Evolutionary conservation across 495 filamentous ascomycete species (phyloP).

Genomic region (Monascus purpureus): DNA sequence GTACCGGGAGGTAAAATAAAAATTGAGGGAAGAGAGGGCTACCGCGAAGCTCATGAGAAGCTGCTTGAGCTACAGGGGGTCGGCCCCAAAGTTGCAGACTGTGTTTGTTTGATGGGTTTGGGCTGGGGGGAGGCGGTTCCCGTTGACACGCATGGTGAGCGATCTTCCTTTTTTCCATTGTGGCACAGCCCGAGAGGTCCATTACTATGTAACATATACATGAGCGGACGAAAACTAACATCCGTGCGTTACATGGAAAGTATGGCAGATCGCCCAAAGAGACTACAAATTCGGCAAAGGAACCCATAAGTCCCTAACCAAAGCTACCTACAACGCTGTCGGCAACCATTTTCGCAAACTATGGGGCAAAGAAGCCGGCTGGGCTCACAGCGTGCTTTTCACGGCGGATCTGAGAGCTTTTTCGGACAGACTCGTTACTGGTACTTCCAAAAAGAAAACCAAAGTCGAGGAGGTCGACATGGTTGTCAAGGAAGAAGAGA

Average conservation of each 20-base stretch:
- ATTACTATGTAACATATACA: too few relatives aligned
- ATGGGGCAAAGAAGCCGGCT: slow-evolving; percentile 90
- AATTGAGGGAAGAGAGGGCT: slow-evolving; percentile 49
- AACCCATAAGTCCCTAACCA: slow-evolving; percentile 74
- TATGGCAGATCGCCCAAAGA: slow-evolving; percentile 93
- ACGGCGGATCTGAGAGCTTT: slow-evolving; percentile 86
- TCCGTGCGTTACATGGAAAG: slow-evolving; percentile 33
- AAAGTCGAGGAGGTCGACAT: slow-evolving; percentile 21
- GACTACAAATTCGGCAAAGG: slow-evolving; percentile 87
- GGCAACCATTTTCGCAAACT: slow-evolving; percentile 79
- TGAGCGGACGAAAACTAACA: too few relatives aligned
- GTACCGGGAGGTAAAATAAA: slow-evolving; percentile 34
- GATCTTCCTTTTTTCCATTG: slow-evolving; percentile 1
- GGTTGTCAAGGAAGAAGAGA: slow-evolving; percentile 8
- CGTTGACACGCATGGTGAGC: slow-evolving; percentile 79
- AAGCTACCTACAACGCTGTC: slow-evolving; percentile 77
- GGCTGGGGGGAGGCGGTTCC: slow-evolving; percentile 95
- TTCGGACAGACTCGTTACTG: slow-evolving; percentile 48
- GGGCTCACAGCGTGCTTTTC: slow-evolving; percentile 95
- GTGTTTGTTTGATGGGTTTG: slow-evolving; percentile 90
- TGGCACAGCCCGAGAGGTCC: too few relatives aligned
- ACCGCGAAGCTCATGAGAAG: slow-evolving; percentile 68
- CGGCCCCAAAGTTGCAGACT: slow-evolving; percentile 93
- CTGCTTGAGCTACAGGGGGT: slow-evolving; percentile 71
- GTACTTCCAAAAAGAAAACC: slow-evolving; percentile 31